Base-by-base conservation (phyloP, 1,284 basidiomycete genomes). In the Leccinum subspadiceum region DNA sequence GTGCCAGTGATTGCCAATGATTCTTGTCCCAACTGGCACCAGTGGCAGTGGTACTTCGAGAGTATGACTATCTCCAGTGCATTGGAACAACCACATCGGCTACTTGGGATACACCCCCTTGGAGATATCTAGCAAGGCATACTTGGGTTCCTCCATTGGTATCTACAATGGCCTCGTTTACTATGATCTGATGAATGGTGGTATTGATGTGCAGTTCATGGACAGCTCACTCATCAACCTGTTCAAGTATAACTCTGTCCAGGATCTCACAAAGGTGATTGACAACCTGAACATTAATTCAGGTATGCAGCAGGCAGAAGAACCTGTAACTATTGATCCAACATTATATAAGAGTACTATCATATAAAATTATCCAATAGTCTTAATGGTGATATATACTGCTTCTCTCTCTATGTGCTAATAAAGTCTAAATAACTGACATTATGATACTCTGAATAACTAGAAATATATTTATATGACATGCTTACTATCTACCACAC, bases 101-200 rank as follows among this genome's bases (percentile, higher is more conserved):
- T 98, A 96, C 75, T 76, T 97, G 66, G 97, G 95, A 1, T 93
- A 87, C 73, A 94, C 93, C 0, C 85, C 86, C 22, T 87, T 87
- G 68, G 88, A 91, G 63, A 84, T 99, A 69, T 82, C 78, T 67
- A 86, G 83, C 65, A 83, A 89, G 82, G 89, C 91, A 7, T 81
- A 70, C 54, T 70, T 78, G n/a, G 90, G 86, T 7, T 78, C 74
- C 20, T 85, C 87, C 0, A 82, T 97, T 7, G 96, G 84, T 15
- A 84, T 98, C 31, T 93, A 94, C 78, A 84, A 94, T 58, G 84
- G 87, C 8, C 77, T 93, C 61, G 81, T 99, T 13, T 99, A 24
- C 24, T 24, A 98, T 77, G 96, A 99, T 66, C 68, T 99, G 58
- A 90, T 93, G 0, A 78, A 82, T 0, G 59, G 76, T 1, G 77